Evolutionary conservation across 2,329 filamentous ascomycete genomes (phyloP).

Genomic region (Beauveria brongniartii): DNA sequence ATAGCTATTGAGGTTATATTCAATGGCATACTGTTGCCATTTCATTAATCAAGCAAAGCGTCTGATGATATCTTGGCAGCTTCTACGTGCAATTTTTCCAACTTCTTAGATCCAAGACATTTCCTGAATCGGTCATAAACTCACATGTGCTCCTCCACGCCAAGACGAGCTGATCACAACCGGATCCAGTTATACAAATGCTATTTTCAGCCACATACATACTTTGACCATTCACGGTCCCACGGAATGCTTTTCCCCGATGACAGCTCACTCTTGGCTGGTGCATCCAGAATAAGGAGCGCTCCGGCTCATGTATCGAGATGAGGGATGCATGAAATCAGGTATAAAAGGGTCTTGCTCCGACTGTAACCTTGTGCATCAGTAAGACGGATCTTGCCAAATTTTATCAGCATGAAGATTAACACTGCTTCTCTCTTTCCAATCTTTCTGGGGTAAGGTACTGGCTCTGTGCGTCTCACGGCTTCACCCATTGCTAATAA

Average conservation of each 20-base stretch:
- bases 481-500: too few species aligned
- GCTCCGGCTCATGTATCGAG: neutral
- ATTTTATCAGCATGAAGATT: neutral
- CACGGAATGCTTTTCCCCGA: neutral
- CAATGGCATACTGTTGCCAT: too few species aligned
- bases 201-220: neutral
- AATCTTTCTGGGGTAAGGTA: neutral
- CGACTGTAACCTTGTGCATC: neutral
- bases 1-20: too few species aligned
- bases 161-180: constrained; percentile 3
- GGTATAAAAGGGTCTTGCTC: neutral
- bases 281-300: neutral
- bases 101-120: too few species aligned
- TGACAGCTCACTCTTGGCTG: neutral
- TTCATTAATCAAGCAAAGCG: too few species aligned
- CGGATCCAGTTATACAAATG: neutral
- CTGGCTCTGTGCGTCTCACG: neutral
- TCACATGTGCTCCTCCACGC: neutral
- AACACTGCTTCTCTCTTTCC: neutral
- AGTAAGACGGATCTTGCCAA: too few species aligned
- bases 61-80: too few species aligned
- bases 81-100: too few species aligned
- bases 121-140: too few species aligned
- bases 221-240: neutral
- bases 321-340: neutral